Percentiles rank a stretch among this genome's conserved stretches.
Conservation (phyloP, 2,329 filamentous ascomycete genomes). For the Rugonectria rugulosa region DNA sequence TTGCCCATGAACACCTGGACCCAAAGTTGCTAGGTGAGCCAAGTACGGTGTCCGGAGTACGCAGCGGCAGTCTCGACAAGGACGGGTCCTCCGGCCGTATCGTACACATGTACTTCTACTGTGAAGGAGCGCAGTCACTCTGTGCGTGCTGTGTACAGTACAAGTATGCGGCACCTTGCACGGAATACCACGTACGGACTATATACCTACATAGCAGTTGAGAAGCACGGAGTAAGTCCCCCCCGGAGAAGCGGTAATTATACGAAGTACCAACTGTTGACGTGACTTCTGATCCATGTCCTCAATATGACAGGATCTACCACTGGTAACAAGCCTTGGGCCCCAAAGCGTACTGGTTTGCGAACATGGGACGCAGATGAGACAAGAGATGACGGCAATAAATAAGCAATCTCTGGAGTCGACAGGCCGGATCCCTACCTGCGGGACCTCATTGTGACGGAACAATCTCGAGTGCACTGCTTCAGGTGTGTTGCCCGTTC, state of each 20-base stretch:
- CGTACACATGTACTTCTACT: too few species aligned
- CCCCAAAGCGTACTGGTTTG: slow-evolving; percentile 12
- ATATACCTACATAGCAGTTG: slow-evolving; percentile 2
- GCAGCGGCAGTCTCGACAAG: too few species aligned
- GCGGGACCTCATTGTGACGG: slow-evolving; percentile 18
- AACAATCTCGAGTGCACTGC: slow-evolving; percentile 19
- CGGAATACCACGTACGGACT: background rate
- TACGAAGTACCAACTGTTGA: slow-evolving; percentile 7
- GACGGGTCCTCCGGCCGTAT: too few species aligned
- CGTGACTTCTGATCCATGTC: slow-evolving; percentile 11
- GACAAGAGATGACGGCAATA: slow-evolving; percentile 28
- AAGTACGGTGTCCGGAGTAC: too few species aligned
- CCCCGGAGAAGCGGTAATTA: slow-evolving; percentile 2
- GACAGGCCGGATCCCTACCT: slow-evolving; percentile 30
- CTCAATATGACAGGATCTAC: slow-evolving; percentile 14
- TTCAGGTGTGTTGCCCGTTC: slow-evolving; percentile 23
- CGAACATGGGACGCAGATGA: slow-evolving; percentile 25
- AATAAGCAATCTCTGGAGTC: slow-evolving; percentile 30
- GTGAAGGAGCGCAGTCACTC: too few species aligned
- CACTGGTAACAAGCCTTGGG: slow-evolving; percentile 2
- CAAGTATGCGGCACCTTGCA: too few species aligned
- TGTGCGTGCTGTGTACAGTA: too few species aligned
- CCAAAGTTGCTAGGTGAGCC: too few species aligned
- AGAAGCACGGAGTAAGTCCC: background rate
- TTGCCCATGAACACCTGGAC: too few species aligned